phyloP scores from a whole-genome alignment of 2,329 filamentous ascomycete genomes.

The Botrytis squamosa region DNA sequence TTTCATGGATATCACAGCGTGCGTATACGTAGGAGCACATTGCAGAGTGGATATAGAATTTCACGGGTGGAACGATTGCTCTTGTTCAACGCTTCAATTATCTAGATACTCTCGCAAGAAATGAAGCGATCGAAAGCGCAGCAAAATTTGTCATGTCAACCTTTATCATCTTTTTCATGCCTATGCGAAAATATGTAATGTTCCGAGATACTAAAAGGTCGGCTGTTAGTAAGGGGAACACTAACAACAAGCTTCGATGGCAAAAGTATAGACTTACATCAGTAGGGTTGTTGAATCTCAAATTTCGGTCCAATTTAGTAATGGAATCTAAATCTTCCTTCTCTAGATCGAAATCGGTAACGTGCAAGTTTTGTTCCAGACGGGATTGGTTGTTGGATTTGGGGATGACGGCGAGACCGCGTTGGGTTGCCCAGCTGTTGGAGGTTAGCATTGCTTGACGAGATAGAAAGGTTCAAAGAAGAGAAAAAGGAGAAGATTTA shows the following conservation, averaged over 20 bases:
- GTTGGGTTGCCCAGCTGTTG: slow-evolving; percentile 77
- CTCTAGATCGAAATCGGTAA: slow-evolving; percentile 63
- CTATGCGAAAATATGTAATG: slow-evolving; percentile 54
- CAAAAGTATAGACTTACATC: slow-evolving; percentile 41
- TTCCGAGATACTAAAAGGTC: slow-evolving; percentile 46
- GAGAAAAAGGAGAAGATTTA: not conserved
- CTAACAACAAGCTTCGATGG: too few relatives aligned
- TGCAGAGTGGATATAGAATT: not conserved
- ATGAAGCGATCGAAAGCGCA: not conserved
- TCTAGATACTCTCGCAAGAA: not conserved
- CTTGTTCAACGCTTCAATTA: not conserved
- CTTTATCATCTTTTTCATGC: not conserved
- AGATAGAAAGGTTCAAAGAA: too few relatives aligned
- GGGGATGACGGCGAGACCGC: slow-evolving; percentile 76
- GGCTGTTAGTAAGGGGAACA: slow-evolving; percentile 17
- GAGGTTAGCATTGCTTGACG: not conserved
- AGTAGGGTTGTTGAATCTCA: slow-evolving; percentile 76
- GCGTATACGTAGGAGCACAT: not conserved
- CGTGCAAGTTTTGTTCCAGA: slow-evolving; percentile 66
- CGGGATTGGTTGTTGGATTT: slow-evolving; percentile 63
- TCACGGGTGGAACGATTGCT: not conserved
- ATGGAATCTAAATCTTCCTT: slow-evolving; percentile 67
- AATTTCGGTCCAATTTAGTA: slow-evolving; percentile 59
- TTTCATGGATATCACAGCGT: slow-evolving; percentile 17
- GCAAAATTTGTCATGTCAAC: not conserved